phyloP scores from a whole-genome alignment of 177 flowering plant species.

The Vitis hybrid region DNA sequence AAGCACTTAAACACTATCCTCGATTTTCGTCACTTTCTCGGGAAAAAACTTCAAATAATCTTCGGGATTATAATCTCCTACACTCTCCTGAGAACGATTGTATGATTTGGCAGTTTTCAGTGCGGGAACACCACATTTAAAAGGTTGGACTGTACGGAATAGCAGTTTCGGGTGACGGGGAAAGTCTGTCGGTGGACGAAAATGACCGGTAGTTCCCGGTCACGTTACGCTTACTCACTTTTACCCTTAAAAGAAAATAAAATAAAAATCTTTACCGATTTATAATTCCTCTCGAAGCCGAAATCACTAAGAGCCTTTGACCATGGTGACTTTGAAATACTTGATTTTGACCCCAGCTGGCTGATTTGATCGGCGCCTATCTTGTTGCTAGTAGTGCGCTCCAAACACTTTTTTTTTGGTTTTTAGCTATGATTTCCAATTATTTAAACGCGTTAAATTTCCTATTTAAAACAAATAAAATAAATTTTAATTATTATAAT shows the following conservation, averaged over 20 bases:
- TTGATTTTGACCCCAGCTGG: too few relatives aligned
- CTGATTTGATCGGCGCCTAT: too few relatives aligned
- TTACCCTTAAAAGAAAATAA: background rate
- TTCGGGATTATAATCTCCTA: conserved; percentile 1
- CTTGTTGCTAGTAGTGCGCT: too few relatives aligned
- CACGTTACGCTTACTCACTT: conserved; percentile 7
- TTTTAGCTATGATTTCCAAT: too few relatives aligned
- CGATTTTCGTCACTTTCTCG: conserved; percentile 3
- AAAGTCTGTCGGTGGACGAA: conserved; percentile 40
- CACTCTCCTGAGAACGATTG: conserved; percentile 1
- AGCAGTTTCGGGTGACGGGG: conserved; percentile 19
- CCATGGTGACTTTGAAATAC: too few relatives aligned
- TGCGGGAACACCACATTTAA: conserved; percentile 20
- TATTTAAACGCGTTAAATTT: too few relatives aligned
- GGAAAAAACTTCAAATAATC: conserved; percentile 9
- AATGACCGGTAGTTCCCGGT: conserved; percentile 36
- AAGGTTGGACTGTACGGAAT: background rate
- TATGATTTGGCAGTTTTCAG: background rate
- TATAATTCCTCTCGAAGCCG: too few relatives aligned
- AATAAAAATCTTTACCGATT: too few relatives aligned
- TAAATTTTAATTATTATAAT: too few relatives aligned
- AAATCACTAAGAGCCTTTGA: too few relatives aligned
- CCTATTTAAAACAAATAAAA: too few relatives aligned
- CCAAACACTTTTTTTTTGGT: too few relatives aligned
- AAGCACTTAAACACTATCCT: background rate